Conservation (phyloP, 345 rosid species). For the Litchi chinensis region DNA sequence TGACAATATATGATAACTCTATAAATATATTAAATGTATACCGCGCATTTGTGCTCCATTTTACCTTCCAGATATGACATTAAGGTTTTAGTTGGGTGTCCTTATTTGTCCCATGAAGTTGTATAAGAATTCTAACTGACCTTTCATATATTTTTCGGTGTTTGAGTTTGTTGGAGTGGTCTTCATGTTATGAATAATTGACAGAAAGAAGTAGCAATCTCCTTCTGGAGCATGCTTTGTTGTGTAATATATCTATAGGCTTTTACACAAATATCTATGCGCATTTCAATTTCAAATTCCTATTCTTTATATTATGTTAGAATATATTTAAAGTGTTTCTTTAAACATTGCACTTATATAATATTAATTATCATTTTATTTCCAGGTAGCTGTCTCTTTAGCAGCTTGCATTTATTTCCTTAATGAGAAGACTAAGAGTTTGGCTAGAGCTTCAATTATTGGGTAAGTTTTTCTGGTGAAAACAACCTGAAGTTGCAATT, state of each 20-base stretch:
- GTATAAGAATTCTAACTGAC: not conserved
- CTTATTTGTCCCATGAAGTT: not conserved
- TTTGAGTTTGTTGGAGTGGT: not conserved
- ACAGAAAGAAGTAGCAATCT: not conserved
- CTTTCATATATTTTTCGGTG: not conserved
- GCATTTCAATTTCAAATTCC: not conserved
- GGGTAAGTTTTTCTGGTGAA: conserved; percentile 47
- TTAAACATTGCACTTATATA: not conserved
- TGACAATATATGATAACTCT: not conserved
- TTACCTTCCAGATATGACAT: not conserved
- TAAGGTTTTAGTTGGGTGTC: not conserved
- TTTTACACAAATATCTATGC: not conserved
- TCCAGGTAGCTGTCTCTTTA: conserved; percentile 92
- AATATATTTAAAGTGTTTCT: not conserved
- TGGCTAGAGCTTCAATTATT: conserved; percentile 74
- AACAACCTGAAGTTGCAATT: not conserved
- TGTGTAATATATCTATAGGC: not conserved
- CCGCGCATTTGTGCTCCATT: not conserved
- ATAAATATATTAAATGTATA: not conserved
- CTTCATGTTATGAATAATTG: not conserved
- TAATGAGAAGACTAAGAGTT: conserved; percentile 89
- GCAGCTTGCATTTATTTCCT: conserved; percentile 94
- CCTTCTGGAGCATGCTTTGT: not conserved
- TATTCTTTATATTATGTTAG: not conserved
- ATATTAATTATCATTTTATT: not conserved